Evolutionary conservation across 371 early-diverging fungal genomes (phyloP), one percentile per base, ranked within the genome.

Genomic region (Batrachochytrium dendrobatidis): DNA sequence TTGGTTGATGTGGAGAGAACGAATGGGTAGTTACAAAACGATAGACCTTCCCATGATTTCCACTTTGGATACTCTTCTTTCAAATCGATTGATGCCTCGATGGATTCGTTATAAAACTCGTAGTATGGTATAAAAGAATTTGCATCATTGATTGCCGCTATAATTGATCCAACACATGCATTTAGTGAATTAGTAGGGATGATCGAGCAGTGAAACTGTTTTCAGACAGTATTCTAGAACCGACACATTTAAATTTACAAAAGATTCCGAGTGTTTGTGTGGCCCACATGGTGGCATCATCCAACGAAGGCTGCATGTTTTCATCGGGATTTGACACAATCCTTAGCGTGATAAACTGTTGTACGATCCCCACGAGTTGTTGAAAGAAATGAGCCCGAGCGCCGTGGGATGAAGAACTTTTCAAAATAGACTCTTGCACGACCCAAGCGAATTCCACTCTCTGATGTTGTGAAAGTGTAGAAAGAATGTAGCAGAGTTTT

Each of bases 1-100:
- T 94, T 94, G 12, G 88, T 85, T 3, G 83, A 80, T 68, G 93
- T 83, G 28, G 85, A 88, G 44, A 95, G 78, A 60, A 95, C 61
- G 62, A 91, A 94, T 1, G 95, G 93, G 60, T 90, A 93, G 60
- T 89, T 86, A 56, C 92, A 92, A 65, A 91, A 88, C 3, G 92
- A 79, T 60, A 94, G 91, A 59, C 70, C 67, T 48, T 86, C 84
- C 46, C 79, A 82, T 35, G 80, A 72, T 59, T 87, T 86, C 60
- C 80, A 89, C 35, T 80, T 81, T 4, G 89, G 87, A 54, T 84
- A 88, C 56, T 91, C 91, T 43, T 89, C 89, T 59, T 88, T 88
- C 51, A 89, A 83, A 35, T 88, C 88, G n/a, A 89, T 62, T 8
- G 74, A 69, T 32, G 85, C 89, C 60, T 89, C 88, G 20, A 91